These are phyloP conservation scores for Arthrobotrys megalospora DNA, from an alignment of 2,329 filamentous ascomycete species.

Conservation along the genomic window DNA sequence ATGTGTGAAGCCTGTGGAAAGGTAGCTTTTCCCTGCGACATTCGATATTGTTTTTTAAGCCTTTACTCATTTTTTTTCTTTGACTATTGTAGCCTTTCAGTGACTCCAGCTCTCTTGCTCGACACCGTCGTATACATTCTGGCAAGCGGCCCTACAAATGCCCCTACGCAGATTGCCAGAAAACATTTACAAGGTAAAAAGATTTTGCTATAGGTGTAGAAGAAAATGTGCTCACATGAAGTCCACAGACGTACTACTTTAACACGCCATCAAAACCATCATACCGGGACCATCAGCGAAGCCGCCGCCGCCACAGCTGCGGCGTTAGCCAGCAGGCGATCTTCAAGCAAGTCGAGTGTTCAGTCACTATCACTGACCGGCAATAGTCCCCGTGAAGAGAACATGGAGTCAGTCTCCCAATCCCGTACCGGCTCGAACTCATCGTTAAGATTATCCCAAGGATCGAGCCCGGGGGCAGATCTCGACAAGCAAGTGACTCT, in stretches of 20 bases:
- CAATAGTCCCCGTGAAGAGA: constrained; percentile 63
- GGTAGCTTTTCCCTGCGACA: constrained; percentile 71
- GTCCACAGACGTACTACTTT: constrained; percentile 83
- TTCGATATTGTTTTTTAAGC: background rate
- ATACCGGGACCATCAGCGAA: constrained; percentile 94
- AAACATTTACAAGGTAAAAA: constrained; percentile 82
- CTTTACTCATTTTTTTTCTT: background rate
- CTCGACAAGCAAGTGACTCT: constrained; percentile 56
- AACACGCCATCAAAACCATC: constrained; percentile 94
- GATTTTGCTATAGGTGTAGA: background rate
- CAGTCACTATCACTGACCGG: constrained; percentile 66
- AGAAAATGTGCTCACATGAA: background rate
- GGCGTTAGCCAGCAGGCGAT: constrained; percentile 75
- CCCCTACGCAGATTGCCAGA: constrained; percentile 96
- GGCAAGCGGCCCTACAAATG: constrained; percentile 98
- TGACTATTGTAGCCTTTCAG: constrained; percentile 82
- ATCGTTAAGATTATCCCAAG: constrained; percentile 61
- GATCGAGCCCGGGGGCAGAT: constrained; percentile 57
- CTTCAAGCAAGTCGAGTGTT: constrained; percentile 66
- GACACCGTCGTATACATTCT: constrained; percentile 94
- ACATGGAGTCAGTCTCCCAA: constrained; percentile 62
- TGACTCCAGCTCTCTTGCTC: constrained; percentile 92
- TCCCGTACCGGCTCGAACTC: constrained; percentile 59
- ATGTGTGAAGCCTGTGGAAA: constrained; percentile 98
- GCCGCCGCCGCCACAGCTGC: constrained; percentile 90